phyloP scores from a whole-genome alignment of 2,329 filamentous ascomycete genomes.

The Botrytis tulipae region DNA sequence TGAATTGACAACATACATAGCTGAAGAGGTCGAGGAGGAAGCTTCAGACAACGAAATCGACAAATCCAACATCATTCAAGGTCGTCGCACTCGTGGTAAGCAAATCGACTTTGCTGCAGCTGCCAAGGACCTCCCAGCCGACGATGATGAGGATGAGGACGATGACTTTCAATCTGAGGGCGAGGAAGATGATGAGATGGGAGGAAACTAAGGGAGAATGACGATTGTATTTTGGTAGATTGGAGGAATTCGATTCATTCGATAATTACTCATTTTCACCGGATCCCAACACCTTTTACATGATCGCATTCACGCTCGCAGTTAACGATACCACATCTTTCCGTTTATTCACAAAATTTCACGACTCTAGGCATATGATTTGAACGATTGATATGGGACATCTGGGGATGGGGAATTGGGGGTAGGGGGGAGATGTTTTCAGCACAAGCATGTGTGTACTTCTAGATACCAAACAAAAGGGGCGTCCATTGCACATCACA shows the following conservation, averaged over 20 bases:
- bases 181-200: conserved; percentile 70
- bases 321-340: conserved; percentile 18
- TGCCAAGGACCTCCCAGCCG: conserved; percentile 70
- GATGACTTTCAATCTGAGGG: conserved; percentile 62
- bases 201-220: conserved; percentile 44
- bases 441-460: conserved; percentile 24
- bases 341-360: conserved; percentile 21
- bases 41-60: conserved; percentile 91
- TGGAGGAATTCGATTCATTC: conserved; percentile 23
- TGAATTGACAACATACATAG: conserved; percentile 27
- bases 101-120: conserved; percentile 93
- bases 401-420: conserved; percentile 14
- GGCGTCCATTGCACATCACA: conserved; percentile 20
- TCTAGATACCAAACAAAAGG: conserved; percentile 28
- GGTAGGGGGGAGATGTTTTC: conserved; percentile 8
- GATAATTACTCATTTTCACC: conserved; percentile 24
- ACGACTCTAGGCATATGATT: conserved; percentile 31
- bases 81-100: conserved; percentile 85
- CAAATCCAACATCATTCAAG: conserved; percentile 77
- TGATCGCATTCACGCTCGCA: conserved; percentile 9
- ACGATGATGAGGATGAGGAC: conserved; percentile 78
- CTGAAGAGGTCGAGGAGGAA: conserved; percentile 70
- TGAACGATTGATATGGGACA: conserved; percentile 25
- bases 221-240: conserved; percentile 16
- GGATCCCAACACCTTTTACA: conserved; percentile 24